Base-by-base conservation (phyloP, 192 early-diverging fungal genomes). In the Rhizoclosmatium sp. region DNA sequence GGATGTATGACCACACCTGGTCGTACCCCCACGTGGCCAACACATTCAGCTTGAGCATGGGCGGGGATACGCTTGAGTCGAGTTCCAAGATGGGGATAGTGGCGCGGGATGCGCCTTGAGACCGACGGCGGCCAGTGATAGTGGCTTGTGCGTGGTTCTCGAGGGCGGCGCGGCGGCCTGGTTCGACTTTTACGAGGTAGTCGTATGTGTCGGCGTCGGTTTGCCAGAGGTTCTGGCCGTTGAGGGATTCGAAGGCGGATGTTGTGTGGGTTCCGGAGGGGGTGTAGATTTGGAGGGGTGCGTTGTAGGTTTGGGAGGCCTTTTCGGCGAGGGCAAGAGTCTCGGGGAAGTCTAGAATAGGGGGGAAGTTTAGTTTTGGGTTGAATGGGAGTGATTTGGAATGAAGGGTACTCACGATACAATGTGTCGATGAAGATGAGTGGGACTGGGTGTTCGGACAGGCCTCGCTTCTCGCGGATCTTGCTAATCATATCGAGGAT, bases 361-460 rank as follows among this genome's bases (percentile, higher is more conserved):
- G 58, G 2, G 49, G 40, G n/a, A 19, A 14, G 47, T 12, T 79
- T 72, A 79, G 47, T 49, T 56, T 46, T 69, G 9, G n/a, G 76
- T 56, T 58, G 14, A 4, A 62, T 75, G 16, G 16, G 40, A 9
- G 42, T 41, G 14, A 47, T 75, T 71, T 23, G 7, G 21, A 62
- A 62, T 19, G 39, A 51, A 41, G 19, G 47, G 46, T 40, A 82
- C 78, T 69, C 64, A 85, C 83, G 95, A 82, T 98, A 94, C 59
- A 98, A 85, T 2, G 97, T 98, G 84, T 98, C 97, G 70, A 98
- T 84, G 72, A 98, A 98, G 78, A 98, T 94, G 39, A 97, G 84
- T 12, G 93, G 93, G 0, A 95, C 87, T n/a, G 85, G 85, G 76
- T 93, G 82, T 19, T 76, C 82, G 66, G 59, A 79, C 1, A 84